Percentiles rank a stretch among this genome's conserved stretches.
phyloP scores from a whole-genome alignment of 805 yeast species.

The Monosporozyma unispora region DNA sequence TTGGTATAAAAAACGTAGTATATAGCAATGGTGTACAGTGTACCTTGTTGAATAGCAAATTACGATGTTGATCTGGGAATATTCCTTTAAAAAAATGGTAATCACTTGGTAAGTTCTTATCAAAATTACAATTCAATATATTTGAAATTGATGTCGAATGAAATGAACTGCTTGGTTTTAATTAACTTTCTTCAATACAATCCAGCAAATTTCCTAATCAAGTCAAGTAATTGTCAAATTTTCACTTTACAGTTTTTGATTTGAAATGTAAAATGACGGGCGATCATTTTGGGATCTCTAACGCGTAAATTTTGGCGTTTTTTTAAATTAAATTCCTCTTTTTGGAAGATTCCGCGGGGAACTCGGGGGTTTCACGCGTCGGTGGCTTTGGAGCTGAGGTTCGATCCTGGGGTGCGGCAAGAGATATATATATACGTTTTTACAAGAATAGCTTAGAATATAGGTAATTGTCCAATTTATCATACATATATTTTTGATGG shows the following conservation, averaged over 20 bases:
- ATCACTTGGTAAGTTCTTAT: neutral
- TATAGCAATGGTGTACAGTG: neutral
- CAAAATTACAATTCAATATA: neutral
- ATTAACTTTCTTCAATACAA: neutral
- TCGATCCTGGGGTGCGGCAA: too few relatives aligned
- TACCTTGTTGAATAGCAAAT: neutral
- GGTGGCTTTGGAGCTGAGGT: too few relatives aligned
- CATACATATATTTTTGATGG: too few relatives aligned
- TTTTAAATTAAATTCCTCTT: too few relatives aligned
- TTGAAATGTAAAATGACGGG: neutral
- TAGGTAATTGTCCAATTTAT: too few relatives aligned
- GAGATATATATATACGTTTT: too few relatives aligned
- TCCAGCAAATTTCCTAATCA: neutral
- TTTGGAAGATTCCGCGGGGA: too few relatives aligned
- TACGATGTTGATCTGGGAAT: neutral
- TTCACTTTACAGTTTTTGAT: neutral
- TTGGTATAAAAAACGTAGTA: too few relatives aligned
- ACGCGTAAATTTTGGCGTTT: neutral
- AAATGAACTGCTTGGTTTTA: neutral
- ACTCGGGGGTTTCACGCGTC: neutral
- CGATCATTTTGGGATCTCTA: neutral
- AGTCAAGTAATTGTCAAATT: constrained; percentile 1
- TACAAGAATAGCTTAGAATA: too few relatives aligned
- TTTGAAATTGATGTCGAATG: neutral
- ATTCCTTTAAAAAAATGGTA: neutral